Evolutionary conservation across 352 stramenopile species (phyloP).

Genomic region (Phytophthora chlamydospora): DNA sequence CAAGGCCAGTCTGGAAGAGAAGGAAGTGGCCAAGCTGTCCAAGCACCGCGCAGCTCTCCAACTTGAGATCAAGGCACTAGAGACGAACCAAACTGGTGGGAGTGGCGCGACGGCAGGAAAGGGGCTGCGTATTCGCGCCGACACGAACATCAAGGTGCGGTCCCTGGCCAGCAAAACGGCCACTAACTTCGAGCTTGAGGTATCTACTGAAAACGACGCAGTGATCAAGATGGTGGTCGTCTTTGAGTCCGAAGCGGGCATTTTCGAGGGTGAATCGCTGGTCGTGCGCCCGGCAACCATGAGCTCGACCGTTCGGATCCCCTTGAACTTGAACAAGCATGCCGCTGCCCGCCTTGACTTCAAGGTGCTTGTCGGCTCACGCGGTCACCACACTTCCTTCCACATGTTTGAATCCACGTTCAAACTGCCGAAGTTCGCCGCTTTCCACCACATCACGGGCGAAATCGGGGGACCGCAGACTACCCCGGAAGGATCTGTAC

Average conservation of each 20-base stretch:
- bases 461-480: conserved; percentile 27
- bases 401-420: conserved; percentile 89
- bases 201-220: conserved; percentile 85
- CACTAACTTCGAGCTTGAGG: conserved; percentile 75
- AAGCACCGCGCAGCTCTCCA: conserved; percentile 79
- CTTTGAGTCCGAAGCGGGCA: conserved; percentile 85
- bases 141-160: conserved; percentile 68
- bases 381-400: conserved; percentile 78
- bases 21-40: conserved; percentile 82
- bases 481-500: conserved; percentile 57
- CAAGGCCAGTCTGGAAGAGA: conserved; percentile 62
- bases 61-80: conserved; percentile 79
- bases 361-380: conserved; percentile 81
- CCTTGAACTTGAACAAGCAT: conserved; percentile 72
- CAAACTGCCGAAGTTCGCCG: conserved; percentile 86
- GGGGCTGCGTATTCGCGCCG: conserved; percentile 57
- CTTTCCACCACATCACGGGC: conserved; percentile 66
- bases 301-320: conserved; percentile 50
- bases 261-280: conserved; percentile 89
- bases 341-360: conserved; percentile 68
- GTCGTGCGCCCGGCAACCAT: conserved; percentile 63
- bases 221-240: conserved; percentile 90
- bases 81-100: conserved; percentile 43
- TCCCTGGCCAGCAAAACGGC: conserved; percentile 58
- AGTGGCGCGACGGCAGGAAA: conserved; percentile 31